Base-by-base conservation (phyloP, 441 rosid genomes). In the Pelargonium citronellum region DNA sequence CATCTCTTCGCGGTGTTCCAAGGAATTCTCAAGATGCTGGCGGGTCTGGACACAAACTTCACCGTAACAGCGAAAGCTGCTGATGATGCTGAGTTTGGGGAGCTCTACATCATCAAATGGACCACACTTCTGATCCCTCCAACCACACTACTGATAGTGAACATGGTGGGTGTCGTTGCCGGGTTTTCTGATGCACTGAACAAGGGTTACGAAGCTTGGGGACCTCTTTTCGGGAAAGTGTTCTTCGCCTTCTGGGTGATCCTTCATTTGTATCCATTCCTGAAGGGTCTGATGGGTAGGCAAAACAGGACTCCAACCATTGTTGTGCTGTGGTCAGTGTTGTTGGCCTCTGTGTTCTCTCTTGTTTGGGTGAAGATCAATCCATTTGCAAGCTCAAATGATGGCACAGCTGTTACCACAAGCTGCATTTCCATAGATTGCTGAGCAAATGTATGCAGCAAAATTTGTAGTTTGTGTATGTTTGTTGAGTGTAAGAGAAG, bases 131-230 rank as follows among this genome's bases (percentile, higher is more conserved):
- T 95, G 79, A 78, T 92, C 80, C 97, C 99, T 66, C 96, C 97
- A 0, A 73, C 78, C 75, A 90, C 98, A 1, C 81, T 95, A 63
- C 83, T 95, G 74, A 77, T 92, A 72, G 78, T 95, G 15, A 95
- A 95, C 83, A 77, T 95, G 10, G 81, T 90, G 0, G 99, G 99
- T 49, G 86, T 95, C 57, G 51, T 95, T 30, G 89, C 87, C 6
- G 99, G 99, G 27, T 41, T 92, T 47, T 83, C 97, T 1, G 90
- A 95, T 71, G 99, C 99, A 67, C 91, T 95, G 70, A 89, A 87
- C 71, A 92, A 89, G 1, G 99, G 99, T 1, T 95, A 95, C 7
- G 97, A 92, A 71, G 82, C 99, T 0, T 95, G 99, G 98, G 99
- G 97, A 43, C 99, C 98, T 0, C 84, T 95, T 24, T 89, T 95